Evolutionary conservation across 2,329 filamentous ascomycete genomes (phyloP), one percentile per base, ranked within the genome.

Genomic region (Talaromyces atroroseus): DNA sequence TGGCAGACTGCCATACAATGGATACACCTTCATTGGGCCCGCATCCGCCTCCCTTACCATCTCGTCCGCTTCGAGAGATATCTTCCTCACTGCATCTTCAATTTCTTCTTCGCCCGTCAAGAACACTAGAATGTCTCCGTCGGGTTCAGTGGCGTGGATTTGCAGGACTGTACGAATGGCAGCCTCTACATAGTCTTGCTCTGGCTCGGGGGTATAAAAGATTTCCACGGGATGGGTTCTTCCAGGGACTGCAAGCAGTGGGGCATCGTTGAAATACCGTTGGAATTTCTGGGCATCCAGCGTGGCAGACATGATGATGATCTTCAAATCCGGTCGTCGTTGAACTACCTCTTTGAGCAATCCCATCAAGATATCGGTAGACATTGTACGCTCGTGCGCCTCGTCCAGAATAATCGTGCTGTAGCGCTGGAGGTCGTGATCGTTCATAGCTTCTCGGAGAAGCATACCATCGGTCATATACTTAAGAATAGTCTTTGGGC

Each of bases 381-480:
- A 90, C 60, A 99, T 86, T 0, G 94, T 99, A 72, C 95, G 85
- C 76, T 99, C 94, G 84, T 99, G 94, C 54, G 95, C 94, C 74
- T 99, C 94, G 73, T 99, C 94, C 60, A 99, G 87, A 74, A 99
- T 97, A 70, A 99, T 97, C 67, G 90, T 95, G 79, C 90, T 94
- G 77, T 99, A 99, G 54, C 92, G 88, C 51, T 83, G 87, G 76
- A 99, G 84, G 65, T 95, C 83, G 68, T 92, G 89, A 72, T 99
- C 94, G 74, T 96, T 87, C 86, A 99, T 95, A 57, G 94, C 92
- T 76, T 99, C 94, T 68, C 94, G 82, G 68, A 97, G 81, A 66
- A 99, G 85, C 88, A 99, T 97, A 83, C 95, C 95, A 69, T 99
- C 94, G 46, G 95, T 99, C 94, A 99, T 99, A 80, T 99, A 99